phyloP scores from a whole-genome alignment of 2,329 filamentous ascomycete species.

The Coniella lustricola region DNA sequence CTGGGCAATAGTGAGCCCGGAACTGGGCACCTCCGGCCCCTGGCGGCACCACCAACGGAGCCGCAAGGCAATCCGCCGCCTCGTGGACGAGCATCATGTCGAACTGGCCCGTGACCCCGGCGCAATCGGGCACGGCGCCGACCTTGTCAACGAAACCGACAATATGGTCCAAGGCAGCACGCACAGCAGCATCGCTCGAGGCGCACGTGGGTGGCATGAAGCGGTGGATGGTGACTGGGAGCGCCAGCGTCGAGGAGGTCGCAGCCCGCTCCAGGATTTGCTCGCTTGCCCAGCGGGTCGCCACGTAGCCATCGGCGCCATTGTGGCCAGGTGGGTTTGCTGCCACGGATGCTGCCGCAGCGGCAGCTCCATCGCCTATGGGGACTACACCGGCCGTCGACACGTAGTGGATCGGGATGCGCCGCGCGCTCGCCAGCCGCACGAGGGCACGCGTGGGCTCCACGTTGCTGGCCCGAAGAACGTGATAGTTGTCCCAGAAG shows the following conservation, averaged over 20 bases:
- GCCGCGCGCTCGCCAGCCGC: conserved; percentile 20
- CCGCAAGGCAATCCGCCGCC: background rate
- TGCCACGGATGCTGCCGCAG: background rate
- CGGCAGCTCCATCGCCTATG: background rate
- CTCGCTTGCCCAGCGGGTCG: background rate
- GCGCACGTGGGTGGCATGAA: too few species aligned
- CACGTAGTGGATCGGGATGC: conserved; percentile 25
- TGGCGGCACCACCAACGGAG: background rate
- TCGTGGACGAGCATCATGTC: background rate
- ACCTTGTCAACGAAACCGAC: background rate
- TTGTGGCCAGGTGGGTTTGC: background rate
- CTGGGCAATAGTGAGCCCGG: background rate
- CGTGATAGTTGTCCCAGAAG: conserved; percentile 30
- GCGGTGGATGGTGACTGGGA: too few species aligned
- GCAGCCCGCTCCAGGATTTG: background rate
- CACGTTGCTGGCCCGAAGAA: conserved; percentile 29
- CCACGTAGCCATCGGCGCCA: background rate
- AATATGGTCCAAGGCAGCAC: background rate
- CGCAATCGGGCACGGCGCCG: background rate
- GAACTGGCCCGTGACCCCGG: background rate
- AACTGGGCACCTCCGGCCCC: background rate
- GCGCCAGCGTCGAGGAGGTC: background rate
- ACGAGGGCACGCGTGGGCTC: conserved; percentile 28
- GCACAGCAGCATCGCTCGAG: too few species aligned
- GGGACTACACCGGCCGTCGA: conserved; percentile 18